Conservation (phyloP, 1,284 basidiomycete species). For the Albatrellus sp. region DNA sequence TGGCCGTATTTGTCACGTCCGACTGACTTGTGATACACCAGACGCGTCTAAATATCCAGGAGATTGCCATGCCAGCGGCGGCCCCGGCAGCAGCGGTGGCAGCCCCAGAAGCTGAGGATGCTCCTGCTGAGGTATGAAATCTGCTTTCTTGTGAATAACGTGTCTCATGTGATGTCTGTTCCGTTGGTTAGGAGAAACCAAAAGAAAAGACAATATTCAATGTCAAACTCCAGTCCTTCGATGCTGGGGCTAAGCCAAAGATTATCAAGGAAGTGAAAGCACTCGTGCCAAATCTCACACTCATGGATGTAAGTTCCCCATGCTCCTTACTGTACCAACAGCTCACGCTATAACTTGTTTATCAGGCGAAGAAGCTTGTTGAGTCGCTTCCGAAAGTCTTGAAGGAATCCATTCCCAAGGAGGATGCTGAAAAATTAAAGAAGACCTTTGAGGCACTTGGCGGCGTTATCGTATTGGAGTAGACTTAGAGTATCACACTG, state of each 20-base stretch:
- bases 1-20: neutral
- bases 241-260: slow-evolving; percentile 87
- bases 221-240: slow-evolving; percentile 89
- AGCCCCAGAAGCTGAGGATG: slow-evolving; percentile 46
- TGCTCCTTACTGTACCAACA: slow-evolving; percentile 1
- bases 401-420: slow-evolving; percentile 95
- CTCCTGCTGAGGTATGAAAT: slow-evolving; percentile 46
- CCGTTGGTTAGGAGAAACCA: slow-evolving; percentile 69
- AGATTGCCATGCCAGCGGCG: slow-evolving; percentile 88
- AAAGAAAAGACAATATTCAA: slow-evolving; percentile 99
- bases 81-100: slow-evolving; percentile 49
- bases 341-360: slow-evolving; percentile 6
- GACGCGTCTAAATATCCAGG: slow-evolving; percentile 94
- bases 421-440: slow-evolving; percentile 96
- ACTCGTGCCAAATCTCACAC: slow-evolving; percentile 84
- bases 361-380: slow-evolving; percentile 97
- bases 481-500: slow-evolving; percentile 15
- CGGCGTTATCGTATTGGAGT: slow-evolving; percentile 79
- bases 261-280: slow-evolving; percentile 98
- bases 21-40: slow-evolving; percentile 19
- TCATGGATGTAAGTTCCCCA: slow-evolving; percentile 76
- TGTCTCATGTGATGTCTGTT: neutral
- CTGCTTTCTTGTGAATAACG: neutral
- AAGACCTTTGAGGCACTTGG: slow-evolving; percentile 84
- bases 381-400: slow-evolving; percentile 90